Conservation (phyloP, 1,284 basidiomycete genomes). For the Trametes versicolor region DNA sequence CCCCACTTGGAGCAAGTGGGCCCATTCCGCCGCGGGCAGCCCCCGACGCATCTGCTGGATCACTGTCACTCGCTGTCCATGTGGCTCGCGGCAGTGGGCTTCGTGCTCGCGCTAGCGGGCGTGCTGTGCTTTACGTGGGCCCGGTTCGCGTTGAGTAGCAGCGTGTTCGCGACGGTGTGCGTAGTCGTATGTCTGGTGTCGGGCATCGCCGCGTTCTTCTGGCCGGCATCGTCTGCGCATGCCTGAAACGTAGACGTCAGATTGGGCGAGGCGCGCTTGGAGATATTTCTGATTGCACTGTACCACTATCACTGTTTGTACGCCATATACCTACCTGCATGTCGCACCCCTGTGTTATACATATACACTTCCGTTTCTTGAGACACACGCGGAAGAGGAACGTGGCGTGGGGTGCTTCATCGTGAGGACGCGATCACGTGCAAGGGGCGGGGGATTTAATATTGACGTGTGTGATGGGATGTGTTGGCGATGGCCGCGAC, state of each 20-base stretch:
- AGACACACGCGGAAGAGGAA: neutral
- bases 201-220: constrained; percentile 37
- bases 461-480: constrained; percentile 21
- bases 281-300: neutral
- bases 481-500: neutral
- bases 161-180: constrained; percentile 53
- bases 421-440: constrained; percentile 25
- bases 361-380: neutral
- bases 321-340: neutral
- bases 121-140: constrained; percentile 63
- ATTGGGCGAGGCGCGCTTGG: neutral
- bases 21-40: constrained; percentile 47
- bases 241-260: constrained; percentile 2
- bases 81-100: constrained; percentile 58
- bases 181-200: constrained; percentile 49
- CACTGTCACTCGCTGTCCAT: constrained; percentile 61
- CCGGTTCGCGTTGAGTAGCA: constrained; percentile 51
- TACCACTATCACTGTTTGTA: neutral
- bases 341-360: neutral
- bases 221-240: constrained; percentile 30
- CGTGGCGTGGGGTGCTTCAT: neutral
- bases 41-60: constrained; percentile 57
- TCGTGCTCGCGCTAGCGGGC: constrained; percentile 58
- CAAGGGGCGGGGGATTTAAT: neutral
- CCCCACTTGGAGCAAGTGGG: constrained; percentile 53